Conservation (phyloP, 1,284 basidiomycete genomes). For the Trichosporon sp. region DNA sequence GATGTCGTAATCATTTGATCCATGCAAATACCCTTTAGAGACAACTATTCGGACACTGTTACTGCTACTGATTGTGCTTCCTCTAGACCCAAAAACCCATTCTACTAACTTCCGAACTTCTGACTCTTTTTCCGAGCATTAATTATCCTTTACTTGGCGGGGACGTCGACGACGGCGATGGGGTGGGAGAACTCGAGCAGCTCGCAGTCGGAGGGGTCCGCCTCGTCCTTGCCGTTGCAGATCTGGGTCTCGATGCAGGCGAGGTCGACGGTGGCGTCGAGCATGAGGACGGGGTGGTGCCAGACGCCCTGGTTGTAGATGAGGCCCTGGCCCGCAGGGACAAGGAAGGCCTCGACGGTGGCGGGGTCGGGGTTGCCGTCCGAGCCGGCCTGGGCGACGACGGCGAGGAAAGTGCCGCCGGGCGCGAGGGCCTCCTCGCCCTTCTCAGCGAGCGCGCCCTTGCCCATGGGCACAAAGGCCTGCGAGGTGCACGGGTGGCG, state of each 20-base stretch:
- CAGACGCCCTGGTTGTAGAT: constrained; percentile 79
- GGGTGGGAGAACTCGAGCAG: constrained; percentile 36
- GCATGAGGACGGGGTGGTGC: constrained; percentile 61
- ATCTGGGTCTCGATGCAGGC: constrained; percentile 57
- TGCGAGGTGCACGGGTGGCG: constrained; percentile 64
- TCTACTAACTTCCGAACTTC: not conserved
- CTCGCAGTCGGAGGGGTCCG: constrained; percentile 54
- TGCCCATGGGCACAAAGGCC: constrained; percentile 85
- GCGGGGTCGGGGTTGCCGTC: constrained; percentile 74
- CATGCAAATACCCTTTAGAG: constrained; percentile 16
- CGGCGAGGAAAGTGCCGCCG: constrained; percentile 61
- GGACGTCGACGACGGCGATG: constrained; percentile 16
- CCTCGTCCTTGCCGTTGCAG: constrained; percentile 45
- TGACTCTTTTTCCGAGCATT: not conserved
- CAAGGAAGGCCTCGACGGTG: constrained; percentile 59
- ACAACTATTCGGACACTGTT: constrained; percentile 12
- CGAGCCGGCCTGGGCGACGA: constrained; percentile 68
- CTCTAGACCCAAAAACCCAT: not conserved
- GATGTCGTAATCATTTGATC: not conserved
- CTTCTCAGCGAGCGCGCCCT: constrained; percentile 53
- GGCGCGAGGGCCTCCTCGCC: constrained; percentile 47
- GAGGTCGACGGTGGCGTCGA: constrained; percentile 54
- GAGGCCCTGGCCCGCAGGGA: constrained; percentile 69
- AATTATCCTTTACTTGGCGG: not conserved
- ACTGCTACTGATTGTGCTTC: not conserved